Base-by-base conservation (phyloP, 2,329 filamentous ascomycete genomes). In the Sporothrix pseudoabietina region DNA sequence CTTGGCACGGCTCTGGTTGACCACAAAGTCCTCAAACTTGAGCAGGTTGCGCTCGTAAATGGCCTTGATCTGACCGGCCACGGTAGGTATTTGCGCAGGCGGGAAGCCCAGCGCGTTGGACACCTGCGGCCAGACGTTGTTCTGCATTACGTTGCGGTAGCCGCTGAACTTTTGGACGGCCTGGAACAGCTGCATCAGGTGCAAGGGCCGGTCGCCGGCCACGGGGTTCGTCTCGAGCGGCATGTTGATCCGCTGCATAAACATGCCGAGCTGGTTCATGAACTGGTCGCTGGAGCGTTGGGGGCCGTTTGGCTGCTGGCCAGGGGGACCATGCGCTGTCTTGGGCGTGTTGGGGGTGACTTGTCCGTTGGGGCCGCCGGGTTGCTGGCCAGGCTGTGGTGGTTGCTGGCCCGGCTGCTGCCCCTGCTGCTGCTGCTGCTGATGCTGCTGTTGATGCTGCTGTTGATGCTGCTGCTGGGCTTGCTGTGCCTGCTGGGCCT, bases 1-100 rank as follows among this genome's bases (percentile, higher is more conserved):
- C 77, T 86, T 85, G 59, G 85, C 83, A 35, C 84, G 84, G 76
- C 84, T 85, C 75, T 89, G 88, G 77, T 87, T 69, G 47, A 69
- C 79, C 84, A 87, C 92, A 1, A 87, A 87, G 74, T 90, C 88
- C 79, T 98, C 94, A 76, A 97, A 98, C 44, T 90, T 87, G 35
- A 87, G 83, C 6, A 98, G 83, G 76, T 94, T 94, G 49, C 88
- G 86, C 77, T 94, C 91, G 80, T 96, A 97, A 7, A 93, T 86
- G 39, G 87, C 85, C 77, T 90, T 89, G 77, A 98, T 81, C 77
- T 96, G 90, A 73, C 88, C 87, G 1, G 89, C 86, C 0, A 92
- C 93, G 10, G 85, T 87, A 0, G 90, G 91, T 72, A 88, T 83
- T 76, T 93, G 91, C 71, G 86, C 85, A 0, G 87, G 87, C 9